Percentiles rank a stretch among this genome's conserved stretches.
Evolutionary conservation across 148 eudicot species (phyloP).

Genomic region (Rhododendron ferrugineum): DNA sequence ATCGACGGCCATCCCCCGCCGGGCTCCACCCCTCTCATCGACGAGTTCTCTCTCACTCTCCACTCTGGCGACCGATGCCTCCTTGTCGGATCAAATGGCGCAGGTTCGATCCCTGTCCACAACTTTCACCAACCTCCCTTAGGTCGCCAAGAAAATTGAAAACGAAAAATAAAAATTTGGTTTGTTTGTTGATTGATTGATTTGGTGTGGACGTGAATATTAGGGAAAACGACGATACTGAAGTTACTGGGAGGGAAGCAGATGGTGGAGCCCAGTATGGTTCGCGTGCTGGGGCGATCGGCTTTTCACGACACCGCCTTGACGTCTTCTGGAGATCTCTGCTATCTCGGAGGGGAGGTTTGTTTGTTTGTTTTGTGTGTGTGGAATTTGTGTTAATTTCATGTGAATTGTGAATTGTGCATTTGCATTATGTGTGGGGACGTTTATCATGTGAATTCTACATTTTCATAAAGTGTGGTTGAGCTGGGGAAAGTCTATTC

Average conservation of each 20-base stretch:
- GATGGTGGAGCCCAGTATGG: conserved; percentile 92
- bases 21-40: conserved; percentile 73
- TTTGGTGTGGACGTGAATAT: not conserved
- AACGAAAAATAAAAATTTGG: not conserved
- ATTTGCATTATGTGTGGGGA: not conserved
- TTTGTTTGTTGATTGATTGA: not conserved
- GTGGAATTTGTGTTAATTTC: not conserved
- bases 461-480: too few species aligned
- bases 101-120: conserved; percentile 36
- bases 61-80: conserved; percentile 67
- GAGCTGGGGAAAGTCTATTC: too few species aligned
- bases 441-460: too few species aligned
- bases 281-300: conserved; percentile 79
- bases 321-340: conserved; percentile 78
- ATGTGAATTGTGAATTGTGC: not conserved
- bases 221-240: conserved; percentile 87
- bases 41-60: conserved; percentile 55
- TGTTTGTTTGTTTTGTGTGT: too few species aligned
- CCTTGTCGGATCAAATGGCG: conserved; percentile 95
- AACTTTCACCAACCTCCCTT: not conserved
- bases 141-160: not conserved
- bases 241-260: conserved; percentile 97
- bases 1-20: conserved; percentile 98
- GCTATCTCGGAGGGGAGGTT: conserved; percentile 94
- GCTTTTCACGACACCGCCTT: conserved; percentile 89